Base-by-base conservation (phyloP, 2,329 filamentous ascomycete genomes). In the Colletotrichum kahawae region DNA sequence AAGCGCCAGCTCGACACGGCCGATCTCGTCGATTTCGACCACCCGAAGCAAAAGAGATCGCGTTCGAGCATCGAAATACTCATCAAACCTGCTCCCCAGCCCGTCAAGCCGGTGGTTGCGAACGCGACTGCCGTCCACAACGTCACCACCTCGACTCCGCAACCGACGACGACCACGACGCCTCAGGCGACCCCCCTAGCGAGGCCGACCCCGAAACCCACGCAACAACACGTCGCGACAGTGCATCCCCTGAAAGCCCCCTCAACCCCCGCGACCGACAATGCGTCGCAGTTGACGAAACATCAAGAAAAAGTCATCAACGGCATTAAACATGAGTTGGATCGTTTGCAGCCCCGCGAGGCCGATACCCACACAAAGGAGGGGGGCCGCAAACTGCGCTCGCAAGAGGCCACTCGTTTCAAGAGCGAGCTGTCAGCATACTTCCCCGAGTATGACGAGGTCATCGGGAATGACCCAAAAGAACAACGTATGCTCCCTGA, bases 341-440 rank as follows among this genome's bases (percentile, higher is more conserved):
- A 90, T 79, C 84, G 87, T 64, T 82, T 92, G 78, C 89, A 92
- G 79, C 88, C 89, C 43, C 84, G 81, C 77, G 79, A 81, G 63
- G 83, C 81, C 65, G 79, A 83, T 31, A 82, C 84, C 54, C 87
- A 88, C 78, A 84, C 84, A 43, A 85, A 86, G 79, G 87, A 92
- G 76, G 93, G 94, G 78, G 92, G 96, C 77, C 90, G 90, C 80
- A 96, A 95, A 82, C 87, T 98, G 82, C 92, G 96, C 77, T 98
- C 95, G 67, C 94, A 97, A 80, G 95, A 98, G 80, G 94, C 93
- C 13, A 93, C 93, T 67, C 90, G 95, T 79, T 93, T 95, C 85
- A 98, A 97, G 88, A 98, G 95, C 85, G 96, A 98, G 82, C 89
- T 98, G 76, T 93, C 95, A 48, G 91, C 92, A 63, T 98, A 98